phyloP scores from a whole-genome alignment of 1,139 yeast species.

The Taphrina communis region DNA sequence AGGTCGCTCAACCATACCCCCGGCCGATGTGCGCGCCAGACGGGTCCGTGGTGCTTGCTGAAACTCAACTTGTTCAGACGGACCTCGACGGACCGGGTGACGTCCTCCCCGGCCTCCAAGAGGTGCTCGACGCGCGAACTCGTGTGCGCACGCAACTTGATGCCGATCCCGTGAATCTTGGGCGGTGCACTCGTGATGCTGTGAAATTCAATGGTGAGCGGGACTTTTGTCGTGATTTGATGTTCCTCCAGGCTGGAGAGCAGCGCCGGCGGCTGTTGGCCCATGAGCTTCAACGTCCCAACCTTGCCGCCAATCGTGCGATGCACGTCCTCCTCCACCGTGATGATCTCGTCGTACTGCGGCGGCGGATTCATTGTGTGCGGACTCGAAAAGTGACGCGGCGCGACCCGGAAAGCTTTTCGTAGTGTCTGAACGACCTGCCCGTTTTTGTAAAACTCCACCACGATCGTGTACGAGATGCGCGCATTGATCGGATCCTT shows the following conservation, averaged over 20 bases:
- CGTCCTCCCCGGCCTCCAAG: slow-evolving; percentile 28
- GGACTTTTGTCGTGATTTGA: slow-evolving; percentile 29
- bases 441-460: slow-evolving; percentile 15
- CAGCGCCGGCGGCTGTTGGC: slow-evolving; percentile 32
- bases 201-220: slow-evolving; percentile 32
- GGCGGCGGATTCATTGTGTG: slow-evolving; percentile 40
- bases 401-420: slow-evolving; percentile 34
- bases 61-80: slow-evolving; percentile 30
- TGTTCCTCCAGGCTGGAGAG: slow-evolving; percentile 39
- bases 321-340: slow-evolving; percentile 26
- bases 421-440: slow-evolving; percentile 15
- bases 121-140: slow-evolving; percentile 34
- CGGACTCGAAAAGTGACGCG: slow-evolving; percentile 37
- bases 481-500: slow-evolving; percentile 37
- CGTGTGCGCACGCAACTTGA: slow-evolving; percentile 34
- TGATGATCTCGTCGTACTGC: slow-evolving; percentile 26
- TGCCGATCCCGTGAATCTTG: slow-evolving; percentile 31
- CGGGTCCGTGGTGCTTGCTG: slow-evolving; percentile 19
- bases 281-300: slow-evolving; percentile 14
- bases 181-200: slow-evolving; percentile 36
- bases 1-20: slow-evolving; percentile 33
- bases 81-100: slow-evolving; percentile 26
- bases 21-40: slow-evolving; percentile 35
- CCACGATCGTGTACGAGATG: slow-evolving; percentile 34
- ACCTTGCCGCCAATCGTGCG: slow-evolving; percentile 35